phyloP scores from a whole-genome alignment of 2,329 filamentous ascomycete genomes.

The Diaporthe destruens region DNA sequence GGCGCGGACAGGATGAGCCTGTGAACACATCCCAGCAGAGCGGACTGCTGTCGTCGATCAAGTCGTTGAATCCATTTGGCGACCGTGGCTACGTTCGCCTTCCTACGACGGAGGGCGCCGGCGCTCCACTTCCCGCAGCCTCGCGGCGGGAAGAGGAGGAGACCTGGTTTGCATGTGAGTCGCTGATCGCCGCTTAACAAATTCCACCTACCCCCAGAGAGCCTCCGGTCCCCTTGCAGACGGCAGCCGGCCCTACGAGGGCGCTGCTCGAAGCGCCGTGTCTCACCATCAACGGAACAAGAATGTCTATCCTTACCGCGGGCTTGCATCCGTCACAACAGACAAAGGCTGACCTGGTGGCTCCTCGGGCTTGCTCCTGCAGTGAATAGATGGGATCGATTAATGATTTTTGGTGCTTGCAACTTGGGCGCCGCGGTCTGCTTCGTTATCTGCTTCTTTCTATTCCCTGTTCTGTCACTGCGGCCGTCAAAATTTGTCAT shows the following conservation, averaged over 20 bases:
- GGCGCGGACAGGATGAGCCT: constrained; percentile 81
- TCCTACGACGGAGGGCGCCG: constrained; percentile 84
- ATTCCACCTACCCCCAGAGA: constrained; percentile 46
- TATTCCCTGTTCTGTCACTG: constrained; percentile 86
- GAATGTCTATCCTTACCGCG: constrained; percentile 40
- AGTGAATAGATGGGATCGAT: constrained; percentile 98
- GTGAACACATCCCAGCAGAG: constrained; percentile 79
- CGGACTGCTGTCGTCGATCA: constrained; percentile 83
- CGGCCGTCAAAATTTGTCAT: constrained; percentile 95
- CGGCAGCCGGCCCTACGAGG: constrained; percentile 49
- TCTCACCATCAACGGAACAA: constrained; percentile 56
- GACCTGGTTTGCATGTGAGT: constrained; percentile 94
- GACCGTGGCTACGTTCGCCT: constrained; percentile 90
- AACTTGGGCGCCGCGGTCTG: constrained; percentile 90
- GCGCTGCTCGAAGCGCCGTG: constrained; percentile 58
- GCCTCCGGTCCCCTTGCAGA: constrained; percentile 56
- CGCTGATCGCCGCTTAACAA: constrained; percentile 43
- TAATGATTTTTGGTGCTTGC: constrained; percentile 92
- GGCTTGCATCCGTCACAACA: constrained; percentile 26
- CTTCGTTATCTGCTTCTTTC: constrained; percentile 92
- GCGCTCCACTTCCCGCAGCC: constrained; percentile 87
- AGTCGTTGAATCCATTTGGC: constrained; percentile 89
- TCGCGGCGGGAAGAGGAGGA: constrained; percentile 93
- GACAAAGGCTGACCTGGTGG: constrained; percentile 47
- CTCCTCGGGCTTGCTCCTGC: constrained; percentile 39